phyloP scores from a whole-genome alignment of 2,329 filamentous ascomycete genomes.

The Colletotrichum sublineola region DNA sequence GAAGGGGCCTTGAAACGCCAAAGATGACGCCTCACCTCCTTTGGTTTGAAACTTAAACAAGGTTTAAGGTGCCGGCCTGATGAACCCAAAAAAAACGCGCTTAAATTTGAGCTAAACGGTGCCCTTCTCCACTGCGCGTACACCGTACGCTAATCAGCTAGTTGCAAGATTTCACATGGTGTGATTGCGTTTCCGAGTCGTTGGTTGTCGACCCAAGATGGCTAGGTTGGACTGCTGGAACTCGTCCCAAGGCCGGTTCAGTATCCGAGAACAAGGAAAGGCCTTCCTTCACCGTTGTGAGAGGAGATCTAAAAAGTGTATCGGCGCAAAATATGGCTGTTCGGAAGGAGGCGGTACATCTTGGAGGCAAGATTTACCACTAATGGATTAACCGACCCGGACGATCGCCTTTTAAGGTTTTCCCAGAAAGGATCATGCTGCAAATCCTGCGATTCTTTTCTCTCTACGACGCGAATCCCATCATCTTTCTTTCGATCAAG shows the following conservation, averaged over 20 bases:
- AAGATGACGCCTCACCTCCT: no score
- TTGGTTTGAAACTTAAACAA: not conserved
- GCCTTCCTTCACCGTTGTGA: not conserved
- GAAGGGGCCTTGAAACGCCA: not conserved
- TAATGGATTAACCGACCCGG: not conserved
- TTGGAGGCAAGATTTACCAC: not conserved
- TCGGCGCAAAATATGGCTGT: not conserved
- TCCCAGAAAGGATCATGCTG: not conserved
- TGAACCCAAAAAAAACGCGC: not conserved
- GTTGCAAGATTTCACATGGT: not conserved
- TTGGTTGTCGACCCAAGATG: not conserved
- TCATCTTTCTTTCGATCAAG: no score
- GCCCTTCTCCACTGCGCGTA: not conserved
- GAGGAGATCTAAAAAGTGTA: not conserved
- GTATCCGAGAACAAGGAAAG: not conserved
- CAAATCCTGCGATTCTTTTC: not conserved
- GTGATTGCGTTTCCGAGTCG: not conserved
- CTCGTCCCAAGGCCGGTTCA: no score
- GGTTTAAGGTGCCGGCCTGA: not conserved
- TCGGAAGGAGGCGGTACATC: not conserved
- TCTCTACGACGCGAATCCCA: not conserved
- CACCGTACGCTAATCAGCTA: not conserved
- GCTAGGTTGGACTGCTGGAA: not conserved
- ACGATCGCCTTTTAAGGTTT: not conserved
- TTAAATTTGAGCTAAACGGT: not conserved